Evolutionary conservation across 2,329 filamentous ascomycete genomes (phyloP).

Genomic region (Epichloe typhina): DNA sequence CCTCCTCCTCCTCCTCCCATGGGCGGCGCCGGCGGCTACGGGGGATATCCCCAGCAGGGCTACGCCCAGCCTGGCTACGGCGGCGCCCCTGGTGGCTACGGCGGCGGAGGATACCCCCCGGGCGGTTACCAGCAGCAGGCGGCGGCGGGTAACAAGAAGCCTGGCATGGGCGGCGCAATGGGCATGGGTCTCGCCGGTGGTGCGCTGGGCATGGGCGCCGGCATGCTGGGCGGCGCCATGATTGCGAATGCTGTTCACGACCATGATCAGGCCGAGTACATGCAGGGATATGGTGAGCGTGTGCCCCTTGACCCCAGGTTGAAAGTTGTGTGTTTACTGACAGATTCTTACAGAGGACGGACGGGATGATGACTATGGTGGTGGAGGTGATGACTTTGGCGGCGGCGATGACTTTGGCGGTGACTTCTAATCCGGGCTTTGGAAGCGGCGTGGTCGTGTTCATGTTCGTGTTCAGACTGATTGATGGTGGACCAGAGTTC

Average conservation of each 20-base stretch:
- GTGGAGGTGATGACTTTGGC: conserved; percentile 8
- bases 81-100: conserved; percentile 19
- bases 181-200: conserved; percentile 57
- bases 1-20: conserved; percentile 1
- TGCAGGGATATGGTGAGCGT: conserved; percentile 28
- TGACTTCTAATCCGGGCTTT: not conserved
- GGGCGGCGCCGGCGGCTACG: conserved; percentile 3
- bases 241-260: conserved; percentile 55
- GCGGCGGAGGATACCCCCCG: conserved; percentile 6
- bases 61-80: conserved; percentile 15
- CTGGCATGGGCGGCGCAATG: conserved; percentile 22
- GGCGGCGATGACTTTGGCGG: conserved; percentile 7
- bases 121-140: conserved; percentile 20
- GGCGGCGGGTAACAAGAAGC: conserved; percentile 29
- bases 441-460: no score
- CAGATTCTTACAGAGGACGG: conserved; percentile 14
- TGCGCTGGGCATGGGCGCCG: conserved; percentile 68
- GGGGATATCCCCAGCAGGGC: conserved; percentile 5
- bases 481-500: no score
- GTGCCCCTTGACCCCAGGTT: no score
- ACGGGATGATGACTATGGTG: conserved; percentile 11
- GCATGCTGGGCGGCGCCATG: conserved; percentile 64
- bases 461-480: no score
- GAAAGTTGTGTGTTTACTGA: not conserved
- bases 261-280: conserved; percentile 43